Evolutionary conservation across 306 rosid species (phyloP).

Genomic region (Cicer bijugum): DNA sequence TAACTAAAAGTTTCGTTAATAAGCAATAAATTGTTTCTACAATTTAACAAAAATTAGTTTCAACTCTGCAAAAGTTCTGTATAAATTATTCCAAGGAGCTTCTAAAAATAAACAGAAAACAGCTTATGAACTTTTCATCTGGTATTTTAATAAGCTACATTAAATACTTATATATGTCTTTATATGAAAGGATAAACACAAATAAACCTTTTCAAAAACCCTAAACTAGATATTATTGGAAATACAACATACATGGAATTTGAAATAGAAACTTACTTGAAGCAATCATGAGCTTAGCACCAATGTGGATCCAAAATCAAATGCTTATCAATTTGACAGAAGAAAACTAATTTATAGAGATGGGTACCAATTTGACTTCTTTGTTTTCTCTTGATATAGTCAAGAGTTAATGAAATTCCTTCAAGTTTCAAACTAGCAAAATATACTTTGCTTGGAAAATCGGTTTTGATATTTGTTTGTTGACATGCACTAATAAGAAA

Average conservation of each 20-base stretch:
- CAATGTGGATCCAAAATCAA: not conserved
- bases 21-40: no score
- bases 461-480: not conserved
- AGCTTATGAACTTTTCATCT: no score
- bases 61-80: no score
- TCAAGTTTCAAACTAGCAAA: not conserved
- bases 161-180: no score
- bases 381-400: not conserved
- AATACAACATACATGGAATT: conserved; percentile 8
- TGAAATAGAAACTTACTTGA: conserved; percentile 7
- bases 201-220: not conserved
- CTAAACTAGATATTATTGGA: not conserved
- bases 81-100: no score
- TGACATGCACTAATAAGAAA: not conserved
- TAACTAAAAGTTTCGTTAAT: no score
- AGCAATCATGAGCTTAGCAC: not conserved
- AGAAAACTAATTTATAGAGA: not conserved
- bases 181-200: not conserved
- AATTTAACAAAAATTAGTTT: no score
- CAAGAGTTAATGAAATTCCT: not conserved
- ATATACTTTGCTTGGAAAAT: not conserved
- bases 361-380: conserved; percentile 4
- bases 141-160: no score
- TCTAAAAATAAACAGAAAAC: no score
- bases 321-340: no score